Conservation (phyloP, 257 asterid genomes). For the Solanum piurae region DNA sequence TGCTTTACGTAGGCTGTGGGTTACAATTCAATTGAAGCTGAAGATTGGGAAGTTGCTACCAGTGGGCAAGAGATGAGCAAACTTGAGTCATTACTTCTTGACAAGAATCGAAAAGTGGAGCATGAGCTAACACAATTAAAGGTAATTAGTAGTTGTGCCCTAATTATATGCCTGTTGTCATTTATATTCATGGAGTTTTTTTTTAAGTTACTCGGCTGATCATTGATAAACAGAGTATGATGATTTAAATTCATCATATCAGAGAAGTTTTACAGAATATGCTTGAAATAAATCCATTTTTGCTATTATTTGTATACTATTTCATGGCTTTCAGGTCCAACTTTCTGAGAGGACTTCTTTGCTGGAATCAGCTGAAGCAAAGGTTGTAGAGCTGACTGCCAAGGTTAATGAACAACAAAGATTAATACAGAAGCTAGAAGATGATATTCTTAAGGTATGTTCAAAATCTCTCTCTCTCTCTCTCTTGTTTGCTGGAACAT, state of each 20-base stretch:
- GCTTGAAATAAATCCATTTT: background rate
- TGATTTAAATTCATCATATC: background rate
- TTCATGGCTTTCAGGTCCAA: constrained; percentile 52
- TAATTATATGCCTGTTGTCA: background rate
- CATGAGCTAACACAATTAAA: constrained; percentile 88
- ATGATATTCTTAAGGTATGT: constrained; percentile 77
- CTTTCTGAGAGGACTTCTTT: constrained; percentile 66
- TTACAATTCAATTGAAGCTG: constrained; percentile 97
- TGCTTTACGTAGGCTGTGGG: constrained; percentile 76
- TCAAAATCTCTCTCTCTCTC: background rate
- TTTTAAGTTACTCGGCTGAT: background rate
- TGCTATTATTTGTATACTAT: background rate
- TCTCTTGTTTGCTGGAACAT: background rate
- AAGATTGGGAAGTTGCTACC: constrained; percentile 99
- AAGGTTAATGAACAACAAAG: constrained; percentile 69
- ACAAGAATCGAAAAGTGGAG: constrained; percentile 98
- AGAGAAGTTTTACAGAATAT: background rate
- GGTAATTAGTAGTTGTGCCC: constrained; percentile 26
- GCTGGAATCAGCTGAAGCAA: constrained; percentile 77
- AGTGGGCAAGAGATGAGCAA: constrained; percentile 98
- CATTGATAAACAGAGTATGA: background rate
- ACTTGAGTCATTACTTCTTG: constrained; percentile 89
- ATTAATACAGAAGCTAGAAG: constrained; percentile 95
- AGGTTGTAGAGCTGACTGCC: constrained; percentile 54
- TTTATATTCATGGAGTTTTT: background rate